phyloP scores from a whole-genome alignment of 129 eudicot species.

The Erigeron canadensis region DNA sequence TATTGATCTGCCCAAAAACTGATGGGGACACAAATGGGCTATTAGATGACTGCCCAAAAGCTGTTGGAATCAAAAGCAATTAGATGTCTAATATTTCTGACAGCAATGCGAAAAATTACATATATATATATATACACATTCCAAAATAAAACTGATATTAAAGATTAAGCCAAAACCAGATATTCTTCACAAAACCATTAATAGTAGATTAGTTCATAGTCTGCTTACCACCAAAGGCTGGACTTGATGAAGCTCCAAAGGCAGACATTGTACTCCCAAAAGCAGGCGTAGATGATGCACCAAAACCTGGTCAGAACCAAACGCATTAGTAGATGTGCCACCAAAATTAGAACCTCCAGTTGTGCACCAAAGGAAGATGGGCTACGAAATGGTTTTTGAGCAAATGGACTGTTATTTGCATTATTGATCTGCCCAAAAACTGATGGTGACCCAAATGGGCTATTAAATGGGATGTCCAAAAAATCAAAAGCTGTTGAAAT shows the following conservation, averaged over 20 bases:
- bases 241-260: constrained; percentile 68
- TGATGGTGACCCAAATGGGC: constrained; percentile 81
- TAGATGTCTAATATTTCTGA: neutral
- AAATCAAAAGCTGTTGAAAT: constrained; percentile 75
- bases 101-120: neutral
- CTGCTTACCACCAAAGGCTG: constrained; percentile 9
- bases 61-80: constrained; percentile 40
- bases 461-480: constrained; percentile 82
- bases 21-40: constrained; percentile 89
- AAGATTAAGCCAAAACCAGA: too few relatives aligned
- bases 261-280: constrained; percentile 69
- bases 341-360: constrained; percentile 83
- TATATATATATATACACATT: too few relatives aligned
- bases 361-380: constrained; percentile 79
- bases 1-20: constrained; percentile 78
- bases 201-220: neutral
- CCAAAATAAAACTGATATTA: too few relatives aligned
- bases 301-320: constrained; percentile 57
- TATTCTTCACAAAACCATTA: neutral
- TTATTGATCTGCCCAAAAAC: constrained; percentile 75
- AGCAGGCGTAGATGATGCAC: constrained; percentile 82
- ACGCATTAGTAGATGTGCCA: constrained; percentile 81
- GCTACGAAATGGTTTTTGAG: constrained; percentile 72
- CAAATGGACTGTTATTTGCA: constrained; percentile 74
- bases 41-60: constrained; percentile 87